These are phyloP conservation scores for Strigomonas culicis DNA, from an alignment of 208 protist species.

Conservation along the genomic window DNA sequence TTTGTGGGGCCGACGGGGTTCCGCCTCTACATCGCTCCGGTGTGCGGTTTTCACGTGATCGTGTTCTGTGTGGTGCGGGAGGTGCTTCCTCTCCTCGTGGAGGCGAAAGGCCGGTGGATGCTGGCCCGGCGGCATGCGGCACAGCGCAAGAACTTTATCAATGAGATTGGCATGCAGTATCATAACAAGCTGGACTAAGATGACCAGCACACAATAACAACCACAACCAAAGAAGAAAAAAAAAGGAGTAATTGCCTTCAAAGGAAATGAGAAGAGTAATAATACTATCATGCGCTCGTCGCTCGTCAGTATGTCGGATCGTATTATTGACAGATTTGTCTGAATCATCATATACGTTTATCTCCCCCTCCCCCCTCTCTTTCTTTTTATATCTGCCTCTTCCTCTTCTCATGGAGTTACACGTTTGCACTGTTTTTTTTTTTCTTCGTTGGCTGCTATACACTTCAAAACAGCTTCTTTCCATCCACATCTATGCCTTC, in stretches of 20 bases:
- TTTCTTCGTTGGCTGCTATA: neutral
- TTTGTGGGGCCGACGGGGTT: neutral
- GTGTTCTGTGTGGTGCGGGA: neutral
- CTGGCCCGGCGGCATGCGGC: neutral
- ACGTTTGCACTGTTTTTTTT: neutral
- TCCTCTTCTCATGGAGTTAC: neutral
- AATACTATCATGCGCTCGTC: too few relatives aligned
- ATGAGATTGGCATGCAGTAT: constrained; percentile 5
- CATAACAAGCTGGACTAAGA: neutral
- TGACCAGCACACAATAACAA: too few relatives aligned
- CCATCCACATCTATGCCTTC: too few relatives aligned
- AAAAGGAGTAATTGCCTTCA: too few relatives aligned
- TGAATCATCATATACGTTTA: neutral
- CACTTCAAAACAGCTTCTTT: too few relatives aligned
- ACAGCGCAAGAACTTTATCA: neutral
- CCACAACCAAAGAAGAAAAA: too few relatives aligned
- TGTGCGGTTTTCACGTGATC: constrained; percentile 1
- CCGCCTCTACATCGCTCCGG: neutral
- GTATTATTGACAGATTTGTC: neutral
- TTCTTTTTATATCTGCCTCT: neutral
- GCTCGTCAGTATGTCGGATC: neutral
- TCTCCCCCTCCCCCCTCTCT: constrained; percentile 2
- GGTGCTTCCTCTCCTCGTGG: neutral
- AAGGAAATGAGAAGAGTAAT: too few relatives aligned
- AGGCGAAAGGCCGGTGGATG: neutral